These are phyloP conservation scores for Flaveria robusta DNA, from an alignment of 129 eudicot genomes.

Conservation along the genomic window DNA sequence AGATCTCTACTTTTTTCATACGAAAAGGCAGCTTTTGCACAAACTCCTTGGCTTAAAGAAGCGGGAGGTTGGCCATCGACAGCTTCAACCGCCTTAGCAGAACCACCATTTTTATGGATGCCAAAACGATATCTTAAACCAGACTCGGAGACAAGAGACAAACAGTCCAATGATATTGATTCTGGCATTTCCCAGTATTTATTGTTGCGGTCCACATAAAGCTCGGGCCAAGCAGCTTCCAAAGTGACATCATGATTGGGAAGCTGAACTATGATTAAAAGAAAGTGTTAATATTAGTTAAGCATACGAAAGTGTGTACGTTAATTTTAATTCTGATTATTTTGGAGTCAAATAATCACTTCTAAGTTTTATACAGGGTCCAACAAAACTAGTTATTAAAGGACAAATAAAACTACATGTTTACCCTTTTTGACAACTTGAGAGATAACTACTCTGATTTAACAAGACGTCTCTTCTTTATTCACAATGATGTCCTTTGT, in stretches of 20 bases:
- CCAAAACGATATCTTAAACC: slow-evolving; percentile 86
- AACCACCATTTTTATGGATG: slow-evolving; percentile 68
- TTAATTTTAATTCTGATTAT: neutral
- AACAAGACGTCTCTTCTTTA: neutral
- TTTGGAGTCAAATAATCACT: neutral
- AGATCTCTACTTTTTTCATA: slow-evolving; percentile 74
- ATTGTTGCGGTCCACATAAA: slow-evolving; percentile 71
- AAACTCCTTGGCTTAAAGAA: slow-evolving; percentile 64
- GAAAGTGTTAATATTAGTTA: neutral
- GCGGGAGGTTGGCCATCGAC: slow-evolving; percentile 49
- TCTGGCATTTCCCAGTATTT: slow-evolving; percentile 85
- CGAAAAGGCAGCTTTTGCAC: slow-evolving; percentile 84
- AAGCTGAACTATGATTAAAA: slow-evolving; percentile 56
- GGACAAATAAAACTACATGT: neutral
- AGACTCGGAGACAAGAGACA: slow-evolving; percentile 60
- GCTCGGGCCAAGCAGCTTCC: slow-evolving; percentile 96
- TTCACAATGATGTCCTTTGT: neutral
- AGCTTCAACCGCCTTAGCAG: slow-evolving; percentile 45
- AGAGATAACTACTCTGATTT: neutral
- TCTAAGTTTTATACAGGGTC: neutral
- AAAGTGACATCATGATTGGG: slow-evolving; percentile 75
- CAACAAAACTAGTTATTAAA: neutral
- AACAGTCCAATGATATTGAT: slow-evolving; percentile 70
- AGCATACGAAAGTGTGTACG: slow-evolving; percentile 9
- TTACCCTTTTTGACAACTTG: slow-evolving; percentile 1